Evolutionary conservation across 2,329 filamentous ascomycete genomes (phyloP), one percentile per base, ranked within the genome.

Genomic region (Falciphora oryzae): DNA sequence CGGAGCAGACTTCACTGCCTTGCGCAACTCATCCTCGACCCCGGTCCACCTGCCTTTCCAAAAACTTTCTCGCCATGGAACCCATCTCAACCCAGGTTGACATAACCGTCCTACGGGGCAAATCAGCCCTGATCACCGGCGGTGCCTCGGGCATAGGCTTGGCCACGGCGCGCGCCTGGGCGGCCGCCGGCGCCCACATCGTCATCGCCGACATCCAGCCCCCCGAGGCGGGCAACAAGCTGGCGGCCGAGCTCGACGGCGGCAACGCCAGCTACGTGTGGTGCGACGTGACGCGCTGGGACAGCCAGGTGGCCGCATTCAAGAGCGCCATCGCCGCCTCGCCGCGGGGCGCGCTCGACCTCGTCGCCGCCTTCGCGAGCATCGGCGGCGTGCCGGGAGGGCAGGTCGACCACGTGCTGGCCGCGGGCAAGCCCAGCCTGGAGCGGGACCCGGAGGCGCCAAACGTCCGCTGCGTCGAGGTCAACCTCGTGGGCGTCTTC

Each of bases 231-330:
- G 61, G 57, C 22, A 74, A 72, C 59, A 73, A 76, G 69, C 67
- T 74, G 50, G 84, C 85, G n/a, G 78, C 80, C 68, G 86, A 88
- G 77, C 75, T 86, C n/a, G 83, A 80, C 72, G 82, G 83, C 68
- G 80, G 87, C 69, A 89, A 92, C n/a, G n/a, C n/a, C n/a, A 11
- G 11, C 44, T 89, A 85, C 71, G 75, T 86, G 62, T 78, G 82
- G 69, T 88, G 85, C 77, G 84, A 91, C 74, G 88, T 91, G 16
- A 85, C 84, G 1, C 78, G 82, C 67, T 91, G 87, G 86, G 76
- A 85, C 59, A 84, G 83, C 6, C 88, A 90, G 70, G 83, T 86
- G 60, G 75, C 80, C 35, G 79, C 90, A 64, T 91, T 91, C 78
- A 83, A 84, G 59, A 74, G 80, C 63, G 86, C 86, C 4, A 76